Base-by-base conservation (phyloP, 202 grass and related monocot genomes). In the Zizania palustris region DNA sequence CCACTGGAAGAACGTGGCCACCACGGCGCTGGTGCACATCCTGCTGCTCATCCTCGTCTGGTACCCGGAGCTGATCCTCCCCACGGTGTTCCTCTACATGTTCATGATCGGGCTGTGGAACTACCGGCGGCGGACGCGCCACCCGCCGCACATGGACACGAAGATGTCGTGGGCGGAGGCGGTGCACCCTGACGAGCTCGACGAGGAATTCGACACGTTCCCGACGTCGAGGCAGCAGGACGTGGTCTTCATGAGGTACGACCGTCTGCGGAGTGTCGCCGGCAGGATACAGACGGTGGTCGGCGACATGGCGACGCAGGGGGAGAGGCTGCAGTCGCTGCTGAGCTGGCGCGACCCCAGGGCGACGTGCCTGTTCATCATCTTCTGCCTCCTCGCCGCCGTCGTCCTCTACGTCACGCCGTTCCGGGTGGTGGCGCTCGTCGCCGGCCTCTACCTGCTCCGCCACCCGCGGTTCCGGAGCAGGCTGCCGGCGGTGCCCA, bases 201-300 rank as follows among this genome's bases (percentile, higher is more conserved):
- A 98, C 58, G 95, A 98, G 84, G 95, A 98, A 76, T 98, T 98
- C 73, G 91, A 98, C 76, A 92, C 96, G 3, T 98, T 98, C 81
- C 96, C 91, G 13, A 98, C 96, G 59, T 90, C 94, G 1, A 18
- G 83, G 73, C 91, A 21, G 36, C 95, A 92, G 69, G 91, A 98
- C 77, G 63, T 98, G 3, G 91, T 98, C n/a, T 83, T 86, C 63
- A 92, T 98, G 89, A 45, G 95, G 36, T 98, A 98, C 82, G 95
- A 98, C 54, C 45, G 95, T 14, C 80, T 98, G 61, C 22, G 91
- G 53, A 98, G 95, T 62, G 91, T 98, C 0, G 95, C 95, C 0
- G 94, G 91, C 0, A 86, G 94, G 85, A 97, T 97, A 63, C 94
- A 97, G 76, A 94, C 94, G n/a, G 91, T 97, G 64, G 95, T 87